Conservation (phyloP, 495 filamentous ascomycete genomes). For the Talaromyces wortmannii region DNA sequence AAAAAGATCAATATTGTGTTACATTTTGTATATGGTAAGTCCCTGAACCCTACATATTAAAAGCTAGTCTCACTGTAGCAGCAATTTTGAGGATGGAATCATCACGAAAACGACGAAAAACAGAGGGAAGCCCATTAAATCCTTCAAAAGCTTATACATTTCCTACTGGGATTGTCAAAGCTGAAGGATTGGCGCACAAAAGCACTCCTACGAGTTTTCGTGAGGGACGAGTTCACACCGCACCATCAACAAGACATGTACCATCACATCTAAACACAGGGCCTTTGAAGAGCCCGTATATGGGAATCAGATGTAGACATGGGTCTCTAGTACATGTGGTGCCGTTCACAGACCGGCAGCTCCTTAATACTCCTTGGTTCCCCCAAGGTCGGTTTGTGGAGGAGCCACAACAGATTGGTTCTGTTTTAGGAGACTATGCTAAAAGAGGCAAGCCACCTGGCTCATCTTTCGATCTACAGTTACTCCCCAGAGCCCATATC, state of each 20-base stretch:
- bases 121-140: neutral
- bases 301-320: too few species aligned
- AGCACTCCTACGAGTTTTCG: neutral
- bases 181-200: neutral
- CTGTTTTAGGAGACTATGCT: neutral
- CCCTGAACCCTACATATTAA: neutral
- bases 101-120: neutral
- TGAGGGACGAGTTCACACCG: too few species aligned
- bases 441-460: neutral
- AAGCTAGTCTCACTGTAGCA: neutral
- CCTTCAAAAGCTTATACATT: neutral
- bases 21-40: too few species aligned
- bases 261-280: neutral
- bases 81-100: neutral
- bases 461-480: neutral
- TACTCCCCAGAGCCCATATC: slow-evolving; percentile 1
- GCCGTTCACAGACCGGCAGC: neutral
- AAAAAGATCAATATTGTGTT: too few species aligned
- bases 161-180: neutral
- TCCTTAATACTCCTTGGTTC: neutral
- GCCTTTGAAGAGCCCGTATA: too few species aligned
- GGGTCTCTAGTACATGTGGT: too few species aligned
- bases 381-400: neutral
- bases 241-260: neutral
- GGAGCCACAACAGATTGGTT: too few species aligned